Evolutionary conservation across 257 asterid genomes (phyloP).

Genomic region (Solanum piurae): DNA sequence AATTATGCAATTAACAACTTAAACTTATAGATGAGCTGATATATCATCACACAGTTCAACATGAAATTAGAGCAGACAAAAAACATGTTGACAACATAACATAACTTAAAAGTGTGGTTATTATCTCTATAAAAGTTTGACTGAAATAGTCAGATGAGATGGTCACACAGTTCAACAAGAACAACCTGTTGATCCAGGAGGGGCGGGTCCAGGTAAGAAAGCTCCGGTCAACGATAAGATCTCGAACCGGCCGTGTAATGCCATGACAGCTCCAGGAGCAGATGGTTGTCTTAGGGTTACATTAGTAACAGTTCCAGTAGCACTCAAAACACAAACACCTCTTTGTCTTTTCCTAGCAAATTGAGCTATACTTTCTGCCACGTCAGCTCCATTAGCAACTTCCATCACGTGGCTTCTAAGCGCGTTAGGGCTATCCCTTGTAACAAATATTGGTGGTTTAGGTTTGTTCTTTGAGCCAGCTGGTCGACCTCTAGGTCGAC

Average conservation of each 20-base stretch:
- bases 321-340: constrained; percentile 58
- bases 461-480: constrained; percentile 63
- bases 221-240: constrained; percentile 49
- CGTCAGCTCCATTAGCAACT: constrained; percentile 49
- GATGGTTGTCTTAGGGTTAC: constrained; percentile 54
- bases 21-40: background rate
- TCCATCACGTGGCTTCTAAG: constrained; percentile 61
- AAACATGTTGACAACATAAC: background rate
- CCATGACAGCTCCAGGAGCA: constrained; percentile 49
- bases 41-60: background rate
- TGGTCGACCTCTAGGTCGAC: constrained; percentile 54
- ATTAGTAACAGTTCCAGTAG: constrained; percentile 48
- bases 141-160: background rate
- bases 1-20: background rate
- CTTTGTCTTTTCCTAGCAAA: constrained; percentile 46
- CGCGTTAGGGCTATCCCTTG: constrained; percentile 60
- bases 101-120: background rate
- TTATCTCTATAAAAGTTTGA: background rate
- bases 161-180: background rate
- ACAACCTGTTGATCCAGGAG: constrained; percentile 44
- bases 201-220: constrained; percentile 60
- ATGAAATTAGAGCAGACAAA: background rate
- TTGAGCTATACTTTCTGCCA: constrained; percentile 54
- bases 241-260: constrained; percentile 51
- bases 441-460: constrained; percentile 49